Evolutionary conservation across 2,329 filamentous ascomycete species (phyloP).

Genomic region (Apiospora saccharicola): DNA sequence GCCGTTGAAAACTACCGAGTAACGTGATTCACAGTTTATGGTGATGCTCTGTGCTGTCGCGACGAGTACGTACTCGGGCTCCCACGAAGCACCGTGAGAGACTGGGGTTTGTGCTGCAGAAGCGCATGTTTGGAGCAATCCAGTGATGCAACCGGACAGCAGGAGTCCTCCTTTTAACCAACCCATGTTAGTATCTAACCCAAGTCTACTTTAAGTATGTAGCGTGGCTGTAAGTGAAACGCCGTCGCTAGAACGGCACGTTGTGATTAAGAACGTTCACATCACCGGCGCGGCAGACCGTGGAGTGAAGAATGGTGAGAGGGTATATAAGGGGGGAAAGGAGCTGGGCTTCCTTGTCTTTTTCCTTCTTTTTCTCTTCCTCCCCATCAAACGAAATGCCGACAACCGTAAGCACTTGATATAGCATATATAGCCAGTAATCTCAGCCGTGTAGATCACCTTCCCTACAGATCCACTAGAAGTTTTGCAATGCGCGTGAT

Average conservation of each 20-base stretch:
- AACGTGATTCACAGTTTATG: slow-evolving; percentile 54
- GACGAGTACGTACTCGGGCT: slow-evolving; percentile 42
- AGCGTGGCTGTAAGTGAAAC: not conserved
- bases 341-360: not conserved
- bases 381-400: not conserved
- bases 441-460: slow-evolving; percentile 1
- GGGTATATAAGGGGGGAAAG: not conserved
- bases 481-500: not conserved
- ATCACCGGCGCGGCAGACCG: not conserved
- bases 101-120: slow-evolving; percentile 31
- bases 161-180: not conserved
- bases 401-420: not conserved
- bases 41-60: slow-evolving; percentile 46
- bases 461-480: not conserved
- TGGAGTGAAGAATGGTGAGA: not conserved
- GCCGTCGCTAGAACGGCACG: not conserved
- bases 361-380: not conserved
- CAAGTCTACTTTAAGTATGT: too few species aligned
- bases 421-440: not conserved
- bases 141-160: slow-evolving; percentile 4
- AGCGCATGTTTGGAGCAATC: slow-evolving; percentile 34
- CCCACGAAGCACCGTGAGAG: slow-evolving; percentile 39
- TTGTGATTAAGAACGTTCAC: not conserved
- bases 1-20: slow-evolving; percentile 60
- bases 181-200: not conserved